phyloP scores from a whole-genome alignment of 164 flowering plant genomes.

The Warburgia ugandensis region DNA sequence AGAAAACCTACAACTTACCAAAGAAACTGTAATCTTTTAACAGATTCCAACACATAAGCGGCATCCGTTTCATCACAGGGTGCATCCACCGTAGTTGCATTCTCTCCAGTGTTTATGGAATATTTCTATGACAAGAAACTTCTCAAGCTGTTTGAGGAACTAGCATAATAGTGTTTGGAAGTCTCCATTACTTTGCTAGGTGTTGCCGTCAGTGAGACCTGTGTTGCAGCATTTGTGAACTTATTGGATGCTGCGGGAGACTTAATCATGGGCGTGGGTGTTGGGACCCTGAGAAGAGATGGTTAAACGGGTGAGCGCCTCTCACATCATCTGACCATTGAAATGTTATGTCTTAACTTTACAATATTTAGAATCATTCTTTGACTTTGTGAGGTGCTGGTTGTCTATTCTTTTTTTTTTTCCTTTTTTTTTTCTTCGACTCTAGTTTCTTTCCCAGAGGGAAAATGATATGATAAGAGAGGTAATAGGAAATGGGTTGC shows the following conservation, averaged over 20 bases:
- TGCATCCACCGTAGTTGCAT: no score
- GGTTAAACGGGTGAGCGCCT: background rate
- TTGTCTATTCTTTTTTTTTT: background rate
- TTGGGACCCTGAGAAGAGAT: background rate
- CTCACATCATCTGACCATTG: background rate
- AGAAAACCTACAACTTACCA: slow-evolving; percentile 66
- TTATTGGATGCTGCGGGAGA: no score
- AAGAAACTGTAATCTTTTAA: slow-evolving; percentile 43
- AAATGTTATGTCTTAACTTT: background rate
- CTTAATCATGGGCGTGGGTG: background rate
- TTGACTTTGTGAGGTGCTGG: slow-evolving; percentile 3
- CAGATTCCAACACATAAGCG: no score
- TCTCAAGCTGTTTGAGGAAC: no score
- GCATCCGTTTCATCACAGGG: no score
- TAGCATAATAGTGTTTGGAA: background rate
- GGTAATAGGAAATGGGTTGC: no score
- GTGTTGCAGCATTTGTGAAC: no score
- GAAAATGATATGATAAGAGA: slow-evolving; percentile 1
- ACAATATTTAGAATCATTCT: slow-evolving; percentile 9
- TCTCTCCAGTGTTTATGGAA: no score
- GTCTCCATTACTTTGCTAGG: background rate
- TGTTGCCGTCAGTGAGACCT: background rate
- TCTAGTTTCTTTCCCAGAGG: background rate
- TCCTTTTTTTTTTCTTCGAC: no score
- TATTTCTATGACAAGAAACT: no score